These are phyloP conservation scores for Blastobotrys elegans DNA, from an alignment of 1,139 yeast genomes.

Conservation along the genomic window DNA sequence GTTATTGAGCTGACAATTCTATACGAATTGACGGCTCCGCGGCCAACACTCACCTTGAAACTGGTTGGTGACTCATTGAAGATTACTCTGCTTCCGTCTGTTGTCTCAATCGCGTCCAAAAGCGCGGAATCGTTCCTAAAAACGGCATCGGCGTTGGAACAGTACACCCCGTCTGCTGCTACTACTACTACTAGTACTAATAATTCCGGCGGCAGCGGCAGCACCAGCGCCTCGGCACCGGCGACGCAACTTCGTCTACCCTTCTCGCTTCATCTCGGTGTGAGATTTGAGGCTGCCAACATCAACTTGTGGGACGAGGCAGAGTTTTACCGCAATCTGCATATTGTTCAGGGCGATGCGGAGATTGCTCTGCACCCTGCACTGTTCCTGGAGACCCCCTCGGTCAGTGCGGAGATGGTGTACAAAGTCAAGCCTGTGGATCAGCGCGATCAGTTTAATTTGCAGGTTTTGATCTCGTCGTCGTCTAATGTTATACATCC, in stretches of 20 bases:
- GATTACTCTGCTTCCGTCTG: conserved; percentile 30
- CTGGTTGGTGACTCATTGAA: conserved; percentile 33
- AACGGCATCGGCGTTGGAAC: neutral
- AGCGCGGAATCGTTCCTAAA: conserved; percentile 18
- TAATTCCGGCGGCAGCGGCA: too few species aligned
- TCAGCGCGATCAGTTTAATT: conserved; percentile 44
- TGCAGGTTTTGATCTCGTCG: conserved; percentile 59
- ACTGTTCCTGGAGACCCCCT: conserved; percentile 69
- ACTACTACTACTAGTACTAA: too few species aligned
- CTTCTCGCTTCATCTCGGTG: conserved; percentile 22
- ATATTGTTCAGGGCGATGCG: conserved; percentile 5
- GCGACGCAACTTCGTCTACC: conserved; percentile 20
- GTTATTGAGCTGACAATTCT: conserved; percentile 22
- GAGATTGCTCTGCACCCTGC: conserved; percentile 39
- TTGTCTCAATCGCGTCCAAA: conserved; percentile 26
- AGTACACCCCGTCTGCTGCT: neutral
- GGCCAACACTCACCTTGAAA: conserved; percentile 20
- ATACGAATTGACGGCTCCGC: conserved; percentile 9
- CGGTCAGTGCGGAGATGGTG: conserved; percentile 52
- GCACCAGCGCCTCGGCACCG: too few species aligned
- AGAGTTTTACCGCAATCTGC: conserved; percentile 17
- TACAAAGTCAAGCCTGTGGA: conserved; percentile 31
- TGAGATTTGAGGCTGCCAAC: conserved; percentile 28
- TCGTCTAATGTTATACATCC: conserved; percentile 69
- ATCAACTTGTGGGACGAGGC: conserved; percentile 28